These are phyloP conservation scores for Achlya hypogyna DNA, from an alignment of 352 stramenopile species.

Conservation along the genomic window DNA sequence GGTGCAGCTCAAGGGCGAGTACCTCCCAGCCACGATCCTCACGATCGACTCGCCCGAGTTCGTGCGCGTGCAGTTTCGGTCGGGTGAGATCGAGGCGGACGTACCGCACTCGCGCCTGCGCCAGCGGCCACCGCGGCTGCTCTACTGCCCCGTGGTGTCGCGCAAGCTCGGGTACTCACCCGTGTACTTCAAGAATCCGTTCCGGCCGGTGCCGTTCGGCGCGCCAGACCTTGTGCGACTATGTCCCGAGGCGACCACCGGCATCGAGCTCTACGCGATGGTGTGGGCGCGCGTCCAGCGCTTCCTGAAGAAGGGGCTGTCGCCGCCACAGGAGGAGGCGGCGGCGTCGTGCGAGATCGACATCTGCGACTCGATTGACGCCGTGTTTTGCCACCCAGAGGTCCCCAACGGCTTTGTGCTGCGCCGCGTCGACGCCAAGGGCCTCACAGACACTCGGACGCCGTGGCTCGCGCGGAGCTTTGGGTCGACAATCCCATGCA, in stretches of 20 bases:
- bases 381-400: constrained; percentile 46
- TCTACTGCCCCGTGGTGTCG: constrained; percentile 74
- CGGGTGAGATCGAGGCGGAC: constrained; percentile 63
- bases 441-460: constrained; percentile 65
- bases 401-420: constrained; percentile 46
- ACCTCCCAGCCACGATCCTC: constrained; percentile 2
- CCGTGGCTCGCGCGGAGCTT: constrained; percentile 75
- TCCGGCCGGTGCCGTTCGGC: constrained; percentile 75
- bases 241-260: constrained; percentile 72
- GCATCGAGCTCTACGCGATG: constrained; percentile 68
- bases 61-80: constrained; percentile 52
- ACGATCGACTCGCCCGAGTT: constrained; percentile 16
- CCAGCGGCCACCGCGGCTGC: constrained; percentile 52
- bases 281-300: constrained; percentile 75
- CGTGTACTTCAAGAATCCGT: constrained; percentile 85
- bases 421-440: constrained; percentile 76
- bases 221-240: constrained; percentile 80
- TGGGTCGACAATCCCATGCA: constrained; percentile 73
- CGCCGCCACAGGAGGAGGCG: background rate
- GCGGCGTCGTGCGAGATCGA: constrained; percentile 39
- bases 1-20: constrained; percentile 29
- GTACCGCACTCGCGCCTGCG: constrained; percentile 56
- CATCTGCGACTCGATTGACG: constrained; percentile 36
- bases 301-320: constrained; percentile 34
- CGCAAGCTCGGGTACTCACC: constrained; percentile 82